phyloP scores from a whole-genome alignment of 2,329 filamentous ascomycete genomes.

The Plenodomus tracheiphilus region DNA sequence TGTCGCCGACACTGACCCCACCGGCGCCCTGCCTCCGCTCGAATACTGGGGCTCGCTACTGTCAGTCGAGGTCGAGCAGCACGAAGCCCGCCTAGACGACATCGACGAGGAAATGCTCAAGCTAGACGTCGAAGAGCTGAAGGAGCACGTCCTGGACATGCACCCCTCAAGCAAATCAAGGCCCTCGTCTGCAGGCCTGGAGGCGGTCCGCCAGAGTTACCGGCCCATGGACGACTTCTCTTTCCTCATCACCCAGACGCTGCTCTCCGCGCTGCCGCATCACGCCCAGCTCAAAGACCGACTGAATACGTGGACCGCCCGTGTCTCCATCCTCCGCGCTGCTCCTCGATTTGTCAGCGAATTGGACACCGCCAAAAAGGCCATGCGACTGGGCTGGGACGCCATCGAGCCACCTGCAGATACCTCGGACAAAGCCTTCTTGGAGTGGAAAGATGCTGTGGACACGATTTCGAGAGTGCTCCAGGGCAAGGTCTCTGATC shows the following conservation, averaged over 20 bases:
- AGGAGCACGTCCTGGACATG: conserved; percentile 80
- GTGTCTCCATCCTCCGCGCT: conserved; percentile 73
- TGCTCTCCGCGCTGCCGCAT: conserved; percentile 84
- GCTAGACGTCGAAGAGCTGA: conserved; percentile 82
- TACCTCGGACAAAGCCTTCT: conserved; percentile 36
- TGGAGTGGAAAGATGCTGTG: conserved; percentile 46
- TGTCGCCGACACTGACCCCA: conserved; percentile 26
- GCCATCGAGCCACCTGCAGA: conserved; percentile 54
- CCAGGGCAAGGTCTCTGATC: conserved; percentile 67
- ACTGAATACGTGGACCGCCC: conserved; percentile 77
- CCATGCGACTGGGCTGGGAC: conserved; percentile 69
- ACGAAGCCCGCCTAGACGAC: conserved; percentile 73
- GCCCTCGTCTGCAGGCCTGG: conserved; percentile 51
- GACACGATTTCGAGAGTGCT: conserved; percentile 63
- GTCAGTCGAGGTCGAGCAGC: conserved; percentile 63
- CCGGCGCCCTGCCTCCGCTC: conserved; percentile 28
- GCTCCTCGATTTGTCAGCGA: conserved; percentile 70
- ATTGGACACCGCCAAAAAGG: conserved; percentile 65
- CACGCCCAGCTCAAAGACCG: conserved; percentile 73
- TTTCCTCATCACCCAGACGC: conserved; percentile 85
- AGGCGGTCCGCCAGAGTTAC: conserved; percentile 52
- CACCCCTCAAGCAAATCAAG: conserved; percentile 59
- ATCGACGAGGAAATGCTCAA: conserved; percentile 71
- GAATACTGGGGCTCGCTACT: conserved; percentile 73
- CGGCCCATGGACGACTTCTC: conserved; percentile 85